Evolutionary conservation across 2,329 filamentous ascomycete species (phyloP), one percentile per base, ranked within the genome.

Genomic region (Cladosporium sp.): DNA sequence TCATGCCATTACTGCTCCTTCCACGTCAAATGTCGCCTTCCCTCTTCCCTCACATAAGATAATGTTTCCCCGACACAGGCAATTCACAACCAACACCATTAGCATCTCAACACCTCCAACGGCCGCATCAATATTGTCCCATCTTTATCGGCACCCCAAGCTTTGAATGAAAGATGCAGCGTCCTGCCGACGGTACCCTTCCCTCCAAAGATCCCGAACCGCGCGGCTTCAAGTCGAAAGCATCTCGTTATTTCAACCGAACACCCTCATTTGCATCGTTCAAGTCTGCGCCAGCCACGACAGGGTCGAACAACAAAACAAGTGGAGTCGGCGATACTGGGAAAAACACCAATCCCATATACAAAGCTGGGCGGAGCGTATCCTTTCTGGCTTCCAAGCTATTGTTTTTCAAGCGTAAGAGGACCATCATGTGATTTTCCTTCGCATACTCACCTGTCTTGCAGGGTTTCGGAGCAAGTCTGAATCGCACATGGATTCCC

Each of bases 91-190:
- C 15, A 15, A 34, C 52, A 8, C 14, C 21, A 63, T 44, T 32
- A 63, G 18, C 28, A 49, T 21, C 15, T 47, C n/a, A 41, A 3
- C n/a, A 51, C 52, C 30, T 28, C 24, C 36, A 44, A 38, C 38
- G 15, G 18, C 15, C 41, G 11, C 55, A 44, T 28, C 24, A 26
- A 59, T 38, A 18, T 36, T 36, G 11, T 28, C 24, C 34, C 38
- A 57, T 47, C 61, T 26, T 21, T 57, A 44, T n/a, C 49, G 51
- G 61, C 36, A 64, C 47, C 36, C 18, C 61, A 24, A 57, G 11
- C 51, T 47, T 26, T 24, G 51, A n/a, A 47, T 64, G 51, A 64
- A 57, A 64, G 51, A 64, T 64, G 61, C 61, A 57, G 61, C 61
- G 38, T 52, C 14, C 51, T 57, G 61, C 11, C 36, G 28, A 57